phyloP scores from a whole-genome alignment of 257 asterid species.

The Buddleja alternifolia region DNA sequence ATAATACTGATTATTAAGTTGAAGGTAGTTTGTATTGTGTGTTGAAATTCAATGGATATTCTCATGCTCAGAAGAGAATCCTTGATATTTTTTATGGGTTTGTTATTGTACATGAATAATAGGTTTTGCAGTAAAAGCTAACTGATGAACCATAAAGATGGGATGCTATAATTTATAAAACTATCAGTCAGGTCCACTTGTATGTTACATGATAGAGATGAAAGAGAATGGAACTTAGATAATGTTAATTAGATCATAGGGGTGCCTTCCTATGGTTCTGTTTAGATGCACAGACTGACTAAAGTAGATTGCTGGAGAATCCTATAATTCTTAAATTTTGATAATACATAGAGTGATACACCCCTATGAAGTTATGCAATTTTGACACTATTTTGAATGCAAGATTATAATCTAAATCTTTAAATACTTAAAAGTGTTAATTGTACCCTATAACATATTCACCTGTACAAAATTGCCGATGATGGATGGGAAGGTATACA shows the following conservation, averaged over 20 bases:
- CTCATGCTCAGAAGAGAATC: background rate
- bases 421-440: background rate
- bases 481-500: conserved; percentile 3
- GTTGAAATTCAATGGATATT: background rate
- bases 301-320: conserved; percentile 10
- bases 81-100: background rate
- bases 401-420: background rate
- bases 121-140: background rate
- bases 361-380: background rate
- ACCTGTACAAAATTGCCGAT: background rate
- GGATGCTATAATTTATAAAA: conserved; percentile 3
- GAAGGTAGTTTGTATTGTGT: conserved; percentile 5
- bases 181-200: conserved; percentile 3
- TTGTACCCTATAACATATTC: background rate
- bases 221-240: background rate
- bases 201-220: conserved; percentile 16
- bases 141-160: conserved; percentile 1
- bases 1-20: background rate
- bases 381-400: background rate
- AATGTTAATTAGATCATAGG: background rate
- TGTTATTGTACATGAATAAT: background rate
- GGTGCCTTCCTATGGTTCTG: background rate
- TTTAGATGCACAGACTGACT: conserved; percentile 9
- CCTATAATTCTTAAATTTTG: background rate
- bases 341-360: conserved; percentile 11